These are phyloP conservation scores for Oryza glaberrima DNA, from an alignment of 176 grass and related monocot species.

Conservation along the genomic window DNA sequence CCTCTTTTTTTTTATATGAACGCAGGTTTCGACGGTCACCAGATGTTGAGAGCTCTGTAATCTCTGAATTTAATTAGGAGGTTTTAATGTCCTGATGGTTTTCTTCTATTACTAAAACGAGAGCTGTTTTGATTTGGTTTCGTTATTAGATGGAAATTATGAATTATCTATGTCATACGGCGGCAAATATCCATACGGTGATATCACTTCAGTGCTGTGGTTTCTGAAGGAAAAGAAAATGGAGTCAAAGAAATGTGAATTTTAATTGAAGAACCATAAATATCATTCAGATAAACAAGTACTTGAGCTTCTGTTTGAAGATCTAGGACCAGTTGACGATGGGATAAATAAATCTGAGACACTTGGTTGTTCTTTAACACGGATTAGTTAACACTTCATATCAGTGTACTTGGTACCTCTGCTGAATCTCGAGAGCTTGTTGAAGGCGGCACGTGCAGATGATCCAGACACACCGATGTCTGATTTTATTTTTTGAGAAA, in stretches of 20 bases:
- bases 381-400: no score
- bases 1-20: neutral
- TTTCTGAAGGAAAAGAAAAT: neutral
- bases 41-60: neutral
- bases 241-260: neutral
- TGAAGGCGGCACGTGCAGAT: no score
- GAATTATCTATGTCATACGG: neutral
- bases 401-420: neutral
- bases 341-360: neutral
- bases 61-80: neutral
- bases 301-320: neutral
- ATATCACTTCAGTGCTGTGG: neutral
- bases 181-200: neutral
- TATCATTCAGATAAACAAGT: neutral
- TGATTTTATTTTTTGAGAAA: no score
- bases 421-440: no score
- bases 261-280: neutral
- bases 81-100: neutral
- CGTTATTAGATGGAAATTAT: neutral
- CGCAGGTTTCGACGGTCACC: neutral
- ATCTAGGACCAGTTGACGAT: neutral
- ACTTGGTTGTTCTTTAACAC: neutral
- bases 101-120: neutral
- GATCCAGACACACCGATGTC: no score
- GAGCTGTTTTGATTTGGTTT: neutral